These are phyloP conservation scores for Nemophila menziesii DNA, from an alignment of 257 asterid genomes.

Conservation along the genomic window DNA sequence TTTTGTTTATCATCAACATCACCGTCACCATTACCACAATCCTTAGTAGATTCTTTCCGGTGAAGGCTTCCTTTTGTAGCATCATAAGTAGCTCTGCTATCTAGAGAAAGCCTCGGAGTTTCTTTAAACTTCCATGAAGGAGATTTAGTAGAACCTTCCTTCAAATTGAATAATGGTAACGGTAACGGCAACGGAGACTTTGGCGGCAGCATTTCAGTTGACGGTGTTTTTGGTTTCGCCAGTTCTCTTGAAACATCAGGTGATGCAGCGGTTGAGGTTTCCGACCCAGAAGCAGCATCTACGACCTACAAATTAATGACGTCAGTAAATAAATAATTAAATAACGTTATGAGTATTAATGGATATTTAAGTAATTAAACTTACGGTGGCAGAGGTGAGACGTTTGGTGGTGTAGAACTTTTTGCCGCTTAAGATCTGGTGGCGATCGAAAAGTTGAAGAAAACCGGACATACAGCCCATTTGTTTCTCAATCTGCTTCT, in stretches of 20 bases:
- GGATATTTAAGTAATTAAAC: neutral
- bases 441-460: conserved; percentile 71
- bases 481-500: conserved; percentile 45
- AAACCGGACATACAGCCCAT: conserved; percentile 90
- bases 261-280: conserved; percentile 31
- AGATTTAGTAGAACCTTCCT: conserved; percentile 34
- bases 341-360: too few species aligned
- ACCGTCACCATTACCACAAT: conserved; percentile 16
- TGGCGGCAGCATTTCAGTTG: conserved; percentile 18
- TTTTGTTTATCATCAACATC: conserved; percentile 40
- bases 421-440: conserved; percentile 49
- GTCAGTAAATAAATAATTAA: neutral
- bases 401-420: conserved; percentile 45
- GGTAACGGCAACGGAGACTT: conserved; percentile 32
- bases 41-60: conserved; percentile 58
- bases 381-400: conserved; percentile 42
- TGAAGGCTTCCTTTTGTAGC: conserved; percentile 67
- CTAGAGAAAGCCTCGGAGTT: conserved; percentile 81
- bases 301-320: conserved; percentile 21
- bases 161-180: conserved; percentile 35
- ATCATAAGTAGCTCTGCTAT: conserved; percentile 88
- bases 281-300: conserved; percentile 43
- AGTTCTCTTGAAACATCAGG: conserved; percentile 35
- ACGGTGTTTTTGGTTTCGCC: conserved; percentile 16
- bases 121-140: conserved; percentile 82